A percentile compares a stretch with the other conserved stretches of the same genome.
Conservation (phyloP, 257 asterid species). For the Solanum boliviense region DNA sequence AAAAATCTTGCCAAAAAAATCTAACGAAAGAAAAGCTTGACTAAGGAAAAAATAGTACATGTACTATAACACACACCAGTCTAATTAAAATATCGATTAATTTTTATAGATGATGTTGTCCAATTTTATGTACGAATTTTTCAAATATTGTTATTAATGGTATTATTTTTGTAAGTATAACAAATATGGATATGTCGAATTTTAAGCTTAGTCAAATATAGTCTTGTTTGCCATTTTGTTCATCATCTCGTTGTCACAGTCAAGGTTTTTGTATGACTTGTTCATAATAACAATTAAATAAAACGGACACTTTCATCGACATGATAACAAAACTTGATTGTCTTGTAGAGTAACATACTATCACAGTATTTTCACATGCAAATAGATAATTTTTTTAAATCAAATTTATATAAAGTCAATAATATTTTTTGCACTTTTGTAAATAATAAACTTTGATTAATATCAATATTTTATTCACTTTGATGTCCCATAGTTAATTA, state of each 20-base stretch:
- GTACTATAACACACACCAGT: not conserved
- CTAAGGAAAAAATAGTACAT: not conserved
- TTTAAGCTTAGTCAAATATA: not conserved
- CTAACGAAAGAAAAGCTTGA: too few relatives aligned
- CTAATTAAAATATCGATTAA: too few relatives aligned
- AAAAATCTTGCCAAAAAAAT: not conserved
- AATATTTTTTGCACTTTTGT: not conserved
- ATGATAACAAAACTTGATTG: not conserved
- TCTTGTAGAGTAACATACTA: not conserved
- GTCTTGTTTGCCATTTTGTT: too few relatives aligned
- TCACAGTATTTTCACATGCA: not conserved
- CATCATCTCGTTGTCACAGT: too few relatives aligned
- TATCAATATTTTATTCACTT: not conserved
- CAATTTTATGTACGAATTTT: too few relatives aligned
- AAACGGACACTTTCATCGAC: too few relatives aligned
- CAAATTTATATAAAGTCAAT: not conserved
- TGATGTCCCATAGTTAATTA: not conserved
- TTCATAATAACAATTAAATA: not conserved
- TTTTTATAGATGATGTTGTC: not conserved
- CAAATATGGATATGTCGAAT: not conserved
- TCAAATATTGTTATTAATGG: not conserved
- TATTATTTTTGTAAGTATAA: too few relatives aligned
- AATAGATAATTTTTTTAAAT: too few relatives aligned
- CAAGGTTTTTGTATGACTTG: not conserved
- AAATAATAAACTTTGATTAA: not conserved